Evolutionary conservation across 2,329 filamentous ascomycete genomes (phyloP).

Genomic region (Neocucurbitaria cava): DNA sequence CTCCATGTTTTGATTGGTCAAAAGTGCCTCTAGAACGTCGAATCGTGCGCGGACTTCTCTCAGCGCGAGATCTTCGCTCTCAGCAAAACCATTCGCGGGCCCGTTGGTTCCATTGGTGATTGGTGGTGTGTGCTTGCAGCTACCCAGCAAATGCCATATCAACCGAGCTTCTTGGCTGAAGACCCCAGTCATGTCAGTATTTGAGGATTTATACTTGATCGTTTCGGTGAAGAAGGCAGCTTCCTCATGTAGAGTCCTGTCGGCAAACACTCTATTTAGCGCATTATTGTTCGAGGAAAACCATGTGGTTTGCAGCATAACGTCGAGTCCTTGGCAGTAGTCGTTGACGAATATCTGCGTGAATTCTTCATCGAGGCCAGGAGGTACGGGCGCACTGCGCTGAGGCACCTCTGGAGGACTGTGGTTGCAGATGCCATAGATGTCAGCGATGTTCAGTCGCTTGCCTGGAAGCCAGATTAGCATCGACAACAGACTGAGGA

Average conservation of each 20-base stretch:
- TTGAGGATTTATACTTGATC: conserved; percentile 34
- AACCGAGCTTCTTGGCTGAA: conserved; percentile 65
- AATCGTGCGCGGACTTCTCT: conserved; percentile 73
- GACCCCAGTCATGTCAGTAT: conserved; percentile 43
- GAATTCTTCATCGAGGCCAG: conserved; percentile 43
- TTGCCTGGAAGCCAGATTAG: conserved; percentile 40
- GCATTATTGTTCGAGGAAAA: conserved; percentile 66
- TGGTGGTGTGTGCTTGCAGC: conserved; percentile 55
- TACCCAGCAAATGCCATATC: conserved; percentile 65
- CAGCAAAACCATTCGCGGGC: conserved; percentile 25
- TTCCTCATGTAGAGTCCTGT: conserved; percentile 51
- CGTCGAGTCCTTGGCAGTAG: conserved; percentile 43
- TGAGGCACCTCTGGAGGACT: conserved; percentile 45
- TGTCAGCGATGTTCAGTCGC: conserved; percentile 39
- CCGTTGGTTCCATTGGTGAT: conserved; percentile 52
- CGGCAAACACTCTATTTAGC: conserved; percentile 57
- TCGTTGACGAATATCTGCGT: conserved; percentile 44
- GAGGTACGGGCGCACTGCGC: conserved; percentile 33
- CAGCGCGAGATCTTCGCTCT: conserved; percentile 64
- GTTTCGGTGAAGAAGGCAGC: conserved; percentile 45
- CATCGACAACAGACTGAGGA: not conserved
- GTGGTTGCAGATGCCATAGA: conserved; percentile 46
- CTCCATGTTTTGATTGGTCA: conserved; percentile 73
- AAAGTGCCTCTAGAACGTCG: conserved; percentile 75
- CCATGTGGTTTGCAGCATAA: conserved; percentile 76